Evolutionary conservation across 192 early-diverging fungal species (phyloP).

Genomic region (Coemansia sp.): DNA sequence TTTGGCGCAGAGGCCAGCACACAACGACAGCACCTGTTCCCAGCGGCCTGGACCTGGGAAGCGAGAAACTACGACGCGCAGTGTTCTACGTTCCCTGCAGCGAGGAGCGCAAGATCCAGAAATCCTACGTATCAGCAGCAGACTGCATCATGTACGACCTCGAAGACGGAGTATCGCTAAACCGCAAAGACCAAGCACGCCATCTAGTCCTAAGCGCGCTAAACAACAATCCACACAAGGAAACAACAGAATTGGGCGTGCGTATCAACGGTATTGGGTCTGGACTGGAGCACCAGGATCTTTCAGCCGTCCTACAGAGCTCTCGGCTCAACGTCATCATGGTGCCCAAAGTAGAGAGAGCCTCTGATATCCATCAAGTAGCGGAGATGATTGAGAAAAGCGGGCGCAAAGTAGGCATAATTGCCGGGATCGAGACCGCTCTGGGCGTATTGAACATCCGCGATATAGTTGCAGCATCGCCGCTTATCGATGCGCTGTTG

Average conservation of each 20-base stretch:
- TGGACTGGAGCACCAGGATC: conserved; percentile 75
- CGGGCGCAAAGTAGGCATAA: conserved; percentile 70
- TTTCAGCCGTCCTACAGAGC: conserved; percentile 73
- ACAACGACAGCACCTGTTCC: conserved; percentile 22
- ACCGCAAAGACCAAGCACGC: conserved; percentile 81
- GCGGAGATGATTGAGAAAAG: conserved; percentile 71
- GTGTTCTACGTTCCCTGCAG: conserved; percentile 75
- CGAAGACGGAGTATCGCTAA: conserved; percentile 86
- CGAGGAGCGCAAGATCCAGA: conserved; percentile 85
- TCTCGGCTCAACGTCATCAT: conserved; percentile 71
- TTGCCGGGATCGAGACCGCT: conserved; percentile 89
- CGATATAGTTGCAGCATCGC: conserved; percentile 76
- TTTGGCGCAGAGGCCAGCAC: neutral
- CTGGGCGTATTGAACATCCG: conserved; percentile 82
- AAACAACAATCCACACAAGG: conserved; percentile 27
- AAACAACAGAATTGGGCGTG: conserved; percentile 78
- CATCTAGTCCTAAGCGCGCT: conserved; percentile 71
- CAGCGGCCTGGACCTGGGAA: conserved; percentile 20
- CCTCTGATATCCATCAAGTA: conserved; percentile 77
- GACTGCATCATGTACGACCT: conserved; percentile 92
- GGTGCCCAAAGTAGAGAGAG: conserved; percentile 86
- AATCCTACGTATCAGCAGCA: conserved; percentile 65
- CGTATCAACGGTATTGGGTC: conserved; percentile 87
- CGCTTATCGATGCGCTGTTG: conserved; percentile 79
- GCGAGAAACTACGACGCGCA: conserved; percentile 34